Evolutionary conservation across 2,329 filamentous ascomycete species (phyloP), one percentile per base, ranked within the genome.

Genomic region (Alternaria angustiovoidea): DNA sequence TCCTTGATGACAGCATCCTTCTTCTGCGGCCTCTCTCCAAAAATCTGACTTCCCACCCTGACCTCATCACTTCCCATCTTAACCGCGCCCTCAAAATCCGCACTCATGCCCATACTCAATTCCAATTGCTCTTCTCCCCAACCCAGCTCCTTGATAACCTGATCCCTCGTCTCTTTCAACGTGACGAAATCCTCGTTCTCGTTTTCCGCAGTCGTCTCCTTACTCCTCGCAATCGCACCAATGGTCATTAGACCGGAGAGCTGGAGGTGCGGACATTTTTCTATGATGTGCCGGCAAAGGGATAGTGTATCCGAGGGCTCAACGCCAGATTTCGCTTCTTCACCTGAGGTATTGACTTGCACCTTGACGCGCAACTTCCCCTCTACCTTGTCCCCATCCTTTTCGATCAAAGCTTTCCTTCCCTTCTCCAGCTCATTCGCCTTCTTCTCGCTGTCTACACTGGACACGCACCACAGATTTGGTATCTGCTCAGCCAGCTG

Each of bases 41-140:
- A 99, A 59, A 99, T 97, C 2, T 92, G 94, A 74, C 93, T 98
- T 2, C 95, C 95, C 8, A 99, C 88, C 59, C 95, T 86, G 6
- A 99, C 94, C 83, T 98, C 93, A 69, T 88, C 85, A 80, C 94
- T 97, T 0, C 95, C 95, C 82, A 93, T 82, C 12, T 79, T 81
- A 73, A 98, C 89, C 0, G 95, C 95, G 7, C 90, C 91, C 82
- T 97, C 94, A 78, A 94, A 99, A 79, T 99, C 95, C 73, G 92
- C 89, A 76, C 93, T 97, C 95, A 99, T 99, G 7, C 94, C 94
- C 94, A 99, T 99, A 79, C 94, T 97, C 79, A 98, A 79, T 82
- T 97, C 93, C 70, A 97, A 76, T 62, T 85, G 84, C n/a, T 82
- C 80, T 16, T 83, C 76, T 16, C 82, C 75, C 41, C 88, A 68